Evolutionary conservation across 2,329 filamentous ascomycete genomes (phyloP).

Genomic region (Epicoccum sorghinum): DNA sequence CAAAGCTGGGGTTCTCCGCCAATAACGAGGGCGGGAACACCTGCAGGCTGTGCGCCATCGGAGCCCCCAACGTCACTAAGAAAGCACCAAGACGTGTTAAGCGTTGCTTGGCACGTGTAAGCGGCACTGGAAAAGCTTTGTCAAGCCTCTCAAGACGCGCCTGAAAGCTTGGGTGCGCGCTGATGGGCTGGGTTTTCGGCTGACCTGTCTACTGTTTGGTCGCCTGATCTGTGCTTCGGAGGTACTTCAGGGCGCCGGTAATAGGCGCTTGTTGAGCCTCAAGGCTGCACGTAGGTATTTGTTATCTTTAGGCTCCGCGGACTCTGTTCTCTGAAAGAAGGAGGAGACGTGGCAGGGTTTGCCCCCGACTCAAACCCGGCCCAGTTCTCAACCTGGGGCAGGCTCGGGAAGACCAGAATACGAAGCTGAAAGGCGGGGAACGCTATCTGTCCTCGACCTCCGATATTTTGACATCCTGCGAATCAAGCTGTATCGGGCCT

Average conservation of each 20-base stretch:
- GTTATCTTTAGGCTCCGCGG: not conserved
- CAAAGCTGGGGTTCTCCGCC: not conserved
- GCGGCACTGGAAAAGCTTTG: conserved; percentile 23
- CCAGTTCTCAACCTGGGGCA: not conserved
- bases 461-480: not conserved
- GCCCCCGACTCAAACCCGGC: not conserved
- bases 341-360: not conserved
- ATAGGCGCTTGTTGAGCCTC: not conserved
- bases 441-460: conserved; percentile 1
- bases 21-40: conserved; percentile 2
- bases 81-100: conserved; percentile 19
- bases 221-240: not conserved
- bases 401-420: not conserved
- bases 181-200: conserved; percentile 1
- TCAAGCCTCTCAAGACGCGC: conserved; percentile 4
- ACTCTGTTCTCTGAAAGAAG: not conserved
- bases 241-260: not conserved
- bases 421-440: not conserved
- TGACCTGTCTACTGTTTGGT: not conserved
- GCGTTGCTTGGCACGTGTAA: conserved; percentile 22
- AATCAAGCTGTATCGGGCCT: not conserved
- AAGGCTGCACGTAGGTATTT: not conserved
- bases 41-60: conserved; percentile 1
- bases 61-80: not conserved
- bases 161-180: conserved; percentile 23